Evolutionary conservation across 1,284 basidiomycete species (phyloP), one percentile per base, ranked within the genome.

Genomic region (Acaromyces ingoldii): DNA sequence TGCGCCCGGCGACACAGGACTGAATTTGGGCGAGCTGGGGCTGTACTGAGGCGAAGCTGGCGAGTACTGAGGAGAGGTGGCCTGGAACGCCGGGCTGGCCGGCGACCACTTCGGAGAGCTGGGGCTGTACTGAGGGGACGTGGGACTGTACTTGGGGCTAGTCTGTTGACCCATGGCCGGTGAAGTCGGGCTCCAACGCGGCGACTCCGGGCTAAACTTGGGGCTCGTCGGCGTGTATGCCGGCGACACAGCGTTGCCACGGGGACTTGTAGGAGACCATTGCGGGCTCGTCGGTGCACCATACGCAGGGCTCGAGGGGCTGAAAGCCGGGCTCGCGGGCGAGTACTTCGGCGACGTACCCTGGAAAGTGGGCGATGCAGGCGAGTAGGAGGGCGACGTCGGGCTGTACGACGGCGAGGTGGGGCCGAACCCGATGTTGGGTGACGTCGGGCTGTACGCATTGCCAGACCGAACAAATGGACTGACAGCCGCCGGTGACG

Each of bases 361-460:
- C 48, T 54, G 22, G 77, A 82, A 88, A 82, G 60, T 82, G 83
- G 70, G 70, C 19, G 65, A 71, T 2, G 70, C 64, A 9, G 72
- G 62, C 54, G 64, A 67, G 51, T 72, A 76, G 33, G 58, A 51
- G 0, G 71, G 74, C 15, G 65, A 68, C 2, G 72, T 63, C 19
- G 65, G 66, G 40, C 62, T 63, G 58, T 65, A 68, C 29, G 55
- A 59, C 17, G 72, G 72, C 45, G 71, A 74, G 83, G 43, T 88
- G 83, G 70, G 88, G 84, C 84, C 58, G 90, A 79, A 85, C 89
- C 86, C 62, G 33, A 63, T 66, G 46, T 57, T 59, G 3, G 72
- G 72, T 34, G 63, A 67, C 7, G 72, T 73, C 6, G 71, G 67
- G n/a, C 51, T 53, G 48, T 70, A 72, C 59, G 60, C 17, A 62